Evolutionary conservation across 495 filamentous ascomycete genomes (phyloP).

Genomic region (Aspergillus carlsbadensis): DNA sequence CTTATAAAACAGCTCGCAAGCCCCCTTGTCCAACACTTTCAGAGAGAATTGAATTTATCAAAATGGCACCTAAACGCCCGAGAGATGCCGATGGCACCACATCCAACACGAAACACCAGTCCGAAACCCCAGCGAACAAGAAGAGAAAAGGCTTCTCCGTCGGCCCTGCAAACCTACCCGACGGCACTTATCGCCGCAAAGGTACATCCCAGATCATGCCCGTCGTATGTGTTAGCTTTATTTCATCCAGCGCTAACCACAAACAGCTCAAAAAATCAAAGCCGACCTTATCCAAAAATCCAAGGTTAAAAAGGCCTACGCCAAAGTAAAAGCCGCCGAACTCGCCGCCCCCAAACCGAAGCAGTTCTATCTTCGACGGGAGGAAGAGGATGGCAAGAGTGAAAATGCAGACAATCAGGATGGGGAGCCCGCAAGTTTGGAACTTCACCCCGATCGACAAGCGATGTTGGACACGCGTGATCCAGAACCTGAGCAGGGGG

Average conservation of each 20-base stretch:
- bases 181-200: slow-evolving; percentile 89
- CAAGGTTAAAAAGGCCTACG: slow-evolving; percentile 90
- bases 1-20: background rate
- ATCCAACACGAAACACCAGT: slow-evolving; percentile 25
- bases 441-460: slow-evolving; percentile 71
- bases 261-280: slow-evolving; percentile 86
- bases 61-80: slow-evolving; percentile 65
- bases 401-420: slow-evolving; percentile 24
- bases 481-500: slow-evolving; percentile 10
- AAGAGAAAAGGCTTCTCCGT: slow-evolving; percentile 70
- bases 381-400: background rate
- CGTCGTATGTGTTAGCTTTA: too few relatives aligned
- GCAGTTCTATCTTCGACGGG: slow-evolving; percentile 26
- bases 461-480: slow-evolving; percentile 58
- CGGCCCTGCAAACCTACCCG: slow-evolving; percentile 89
- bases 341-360: slow-evolving; percentile 30
- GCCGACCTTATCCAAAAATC: slow-evolving; percentile 86
- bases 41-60: background rate
- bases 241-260: slow-evolving; percentile 7
- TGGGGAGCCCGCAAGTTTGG: slow-evolving; percentile 39
- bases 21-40: background rate
- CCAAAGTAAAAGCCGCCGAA: slow-evolving; percentile 74
- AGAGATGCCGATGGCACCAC: slow-evolving; percentile 46
- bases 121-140: slow-evolving; percentile 51
- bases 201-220: slow-evolving; percentile 43